Conservation (phyloP, 352 stramenopile genomes). For the Pythium periplocum region DNA sequence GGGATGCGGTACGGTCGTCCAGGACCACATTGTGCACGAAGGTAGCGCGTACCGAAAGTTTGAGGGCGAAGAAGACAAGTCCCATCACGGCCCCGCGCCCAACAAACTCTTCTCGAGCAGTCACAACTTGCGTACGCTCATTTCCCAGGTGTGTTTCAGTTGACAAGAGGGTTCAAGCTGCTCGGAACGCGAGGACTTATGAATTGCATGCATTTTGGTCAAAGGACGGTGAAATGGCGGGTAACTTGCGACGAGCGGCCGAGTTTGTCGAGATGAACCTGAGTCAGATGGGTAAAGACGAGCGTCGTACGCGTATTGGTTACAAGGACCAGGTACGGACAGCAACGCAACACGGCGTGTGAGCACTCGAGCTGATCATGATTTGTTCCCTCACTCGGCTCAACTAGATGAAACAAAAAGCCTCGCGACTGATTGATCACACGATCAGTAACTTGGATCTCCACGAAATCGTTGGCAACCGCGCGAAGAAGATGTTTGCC, state of each 20-base stretch:
- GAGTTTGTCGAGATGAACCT: slow-evolving; percentile 96
- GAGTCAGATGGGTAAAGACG: slow-evolving; percentile 95
- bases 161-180: no score
- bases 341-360: background rate
- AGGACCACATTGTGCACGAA: slow-evolving; percentile 95
- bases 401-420: slow-evolving; percentile 91
- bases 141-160: slow-evolving; percentile 64
- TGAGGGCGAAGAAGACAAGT: slow-evolving; percentile 95
- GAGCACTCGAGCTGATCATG: background rate
- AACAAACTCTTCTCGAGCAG: slow-evolving; percentile 95
- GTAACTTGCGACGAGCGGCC: slow-evolving; percentile 72
- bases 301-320: slow-evolving; percentile 92
- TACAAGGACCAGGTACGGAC: slow-evolving; percentile 93
- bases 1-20: slow-evolving; percentile 91
- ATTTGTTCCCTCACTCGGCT: no score
- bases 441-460: slow-evolving; percentile 93
- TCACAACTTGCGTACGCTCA: slow-evolving; percentile 94
- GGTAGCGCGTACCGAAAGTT: slow-evolving; percentile 95
- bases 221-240: slow-evolving; percentile 83
- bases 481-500: slow-evolving; percentile 95
- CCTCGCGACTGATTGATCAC: slow-evolving; percentile 85
- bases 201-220: no score
- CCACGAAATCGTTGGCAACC: slow-evolving; percentile 93
- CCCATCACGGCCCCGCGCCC: slow-evolving; percentile 92
- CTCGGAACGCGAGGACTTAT: no score